phyloP scores from a whole-genome alignment of 257 asterid species.

The Verbascum thapsus region DNA sequence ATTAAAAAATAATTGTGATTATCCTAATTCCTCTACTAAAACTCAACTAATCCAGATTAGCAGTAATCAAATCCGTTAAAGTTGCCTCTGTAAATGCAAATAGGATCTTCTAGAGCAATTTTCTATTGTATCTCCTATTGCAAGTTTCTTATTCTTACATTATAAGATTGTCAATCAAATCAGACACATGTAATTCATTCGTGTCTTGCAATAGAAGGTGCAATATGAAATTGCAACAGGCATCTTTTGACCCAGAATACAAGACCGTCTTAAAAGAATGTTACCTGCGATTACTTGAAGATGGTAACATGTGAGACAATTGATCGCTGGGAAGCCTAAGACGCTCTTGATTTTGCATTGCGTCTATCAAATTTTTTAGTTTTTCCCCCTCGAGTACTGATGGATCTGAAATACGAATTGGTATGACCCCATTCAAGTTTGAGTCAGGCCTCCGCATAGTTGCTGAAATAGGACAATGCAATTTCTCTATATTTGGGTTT shows the following conservation, averaged over 20 bases:
- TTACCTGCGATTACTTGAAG: conserved; percentile 42
- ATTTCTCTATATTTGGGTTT: conserved; percentile 15
- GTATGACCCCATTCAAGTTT: not conserved
- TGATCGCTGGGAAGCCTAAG: conserved; percentile 34
- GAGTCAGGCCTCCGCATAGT: conserved; percentile 17
- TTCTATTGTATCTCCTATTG: too few species aligned
- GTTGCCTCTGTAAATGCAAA: not conserved
- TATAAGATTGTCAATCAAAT: too few species aligned
- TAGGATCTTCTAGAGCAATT: too few species aligned
- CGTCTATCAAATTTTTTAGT: conserved; percentile 12
- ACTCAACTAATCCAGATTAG: not conserved
- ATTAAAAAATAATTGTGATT: not conserved
- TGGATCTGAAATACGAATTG: conserved; percentile 9
- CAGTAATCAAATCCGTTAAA: not conserved
- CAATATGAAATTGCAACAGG: too few species aligned
- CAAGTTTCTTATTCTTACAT: too few species aligned
- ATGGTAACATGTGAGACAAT: conserved; percentile 26
- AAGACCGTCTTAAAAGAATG: not conserved
- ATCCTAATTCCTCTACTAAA: not conserved
- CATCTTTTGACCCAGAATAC: too few species aligned
- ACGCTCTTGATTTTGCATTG: conserved; percentile 26
- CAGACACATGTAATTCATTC: too few species aligned
- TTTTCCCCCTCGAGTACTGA: conserved; percentile 2
- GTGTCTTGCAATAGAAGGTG: too few species aligned
- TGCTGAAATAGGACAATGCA: conserved; percentile 10